A percentile compares a stretch with the other conserved stretches of the same genome.
Evolutionary conservation across 139 green algal genomes (phyloP).

Genomic region (Picochlorum sp.): DNA sequence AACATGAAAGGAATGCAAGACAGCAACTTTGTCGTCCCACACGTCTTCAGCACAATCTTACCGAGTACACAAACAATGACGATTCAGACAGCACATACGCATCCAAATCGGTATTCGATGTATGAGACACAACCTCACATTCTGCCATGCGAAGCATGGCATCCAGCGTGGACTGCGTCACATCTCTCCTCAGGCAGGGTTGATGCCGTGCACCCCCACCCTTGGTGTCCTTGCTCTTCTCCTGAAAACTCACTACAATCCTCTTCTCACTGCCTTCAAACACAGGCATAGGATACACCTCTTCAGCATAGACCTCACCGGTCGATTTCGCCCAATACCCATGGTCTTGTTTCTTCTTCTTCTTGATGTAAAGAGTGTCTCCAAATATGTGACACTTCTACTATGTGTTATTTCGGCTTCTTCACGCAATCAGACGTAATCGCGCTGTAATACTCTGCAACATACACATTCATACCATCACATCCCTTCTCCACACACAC

Average conservation of each 20-base stretch:
- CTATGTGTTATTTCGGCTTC: conserved; percentile 44
- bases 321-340: background rate
- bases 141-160: conserved; percentile 52
- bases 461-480: background rate
- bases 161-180: conserved; percentile 39
- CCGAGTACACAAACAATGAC: conserved; percentile 90
- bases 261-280: conserved; percentile 96
- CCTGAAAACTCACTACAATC: conserved; percentile 73
- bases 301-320: background rate
- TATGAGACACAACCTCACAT: conserved; percentile 88
- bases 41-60: conserved; percentile 93
- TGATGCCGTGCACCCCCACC: too few species aligned
- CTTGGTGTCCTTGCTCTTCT: background rate
- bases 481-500: background rate
- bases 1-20: conserved; percentile 67
- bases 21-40: conserved; percentile 91
- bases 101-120: conserved; percentile 72
- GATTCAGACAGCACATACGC: conserved; percentile 96
- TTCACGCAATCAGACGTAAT: conserved; percentile 33
- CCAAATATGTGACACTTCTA: background rate
- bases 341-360: conserved; percentile 13
- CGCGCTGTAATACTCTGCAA: background rate
- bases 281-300: conserved; percentile 42
- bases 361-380: background rate
- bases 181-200: conserved; percentile 8